Conservation (phyloP, 768 basidiomycete genomes). For the Scleroderma bovista region DNA sequence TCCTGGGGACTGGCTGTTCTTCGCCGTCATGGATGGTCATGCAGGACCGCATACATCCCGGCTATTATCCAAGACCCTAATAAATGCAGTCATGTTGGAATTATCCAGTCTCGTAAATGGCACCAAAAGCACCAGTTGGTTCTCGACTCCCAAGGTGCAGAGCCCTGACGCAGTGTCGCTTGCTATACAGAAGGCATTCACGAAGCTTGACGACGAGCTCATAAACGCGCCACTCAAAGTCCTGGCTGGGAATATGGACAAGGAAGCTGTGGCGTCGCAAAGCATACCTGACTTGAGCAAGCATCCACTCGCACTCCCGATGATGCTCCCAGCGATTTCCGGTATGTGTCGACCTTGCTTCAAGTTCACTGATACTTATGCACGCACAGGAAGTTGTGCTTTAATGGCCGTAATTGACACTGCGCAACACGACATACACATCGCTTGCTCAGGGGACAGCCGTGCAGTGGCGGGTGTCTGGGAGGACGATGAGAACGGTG, state of each 20-base stretch:
- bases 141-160: constrained; percentile 34
- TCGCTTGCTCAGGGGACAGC: constrained; percentile 91
- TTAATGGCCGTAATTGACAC: constrained; percentile 86
- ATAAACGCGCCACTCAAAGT: constrained; percentile 71
- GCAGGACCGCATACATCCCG: constrained; percentile 78
- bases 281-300: constrained; percentile 59
- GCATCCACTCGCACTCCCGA: constrained; percentile 62
- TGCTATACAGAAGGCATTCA: constrained; percentile 75
- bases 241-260: constrained; percentile 52
- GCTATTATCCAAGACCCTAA: constrained; percentile 76
- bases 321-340: constrained; percentile 81
- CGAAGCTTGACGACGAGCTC: constrained; percentile 80
- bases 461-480: constrained; percentile 94
- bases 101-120: constrained; percentile 50
- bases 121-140: constrained; percentile 18
- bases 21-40: constrained; percentile 90
- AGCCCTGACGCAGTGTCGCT: constrained; percentile 50
- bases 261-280: constrained; percentile 45
- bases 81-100: constrained; percentile 78
- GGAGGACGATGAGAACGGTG: constrained; percentile 59
- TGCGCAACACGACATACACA: constrained; percentile 73
- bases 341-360: constrained; percentile 36
- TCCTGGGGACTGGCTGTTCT: constrained; percentile 75
- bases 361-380: constrained; percentile 8
- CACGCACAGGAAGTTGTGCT: constrained; percentile 74